Base-by-base conservation (phyloP, 148 eudicot species). In the Rhododendron henanense region DNA sequence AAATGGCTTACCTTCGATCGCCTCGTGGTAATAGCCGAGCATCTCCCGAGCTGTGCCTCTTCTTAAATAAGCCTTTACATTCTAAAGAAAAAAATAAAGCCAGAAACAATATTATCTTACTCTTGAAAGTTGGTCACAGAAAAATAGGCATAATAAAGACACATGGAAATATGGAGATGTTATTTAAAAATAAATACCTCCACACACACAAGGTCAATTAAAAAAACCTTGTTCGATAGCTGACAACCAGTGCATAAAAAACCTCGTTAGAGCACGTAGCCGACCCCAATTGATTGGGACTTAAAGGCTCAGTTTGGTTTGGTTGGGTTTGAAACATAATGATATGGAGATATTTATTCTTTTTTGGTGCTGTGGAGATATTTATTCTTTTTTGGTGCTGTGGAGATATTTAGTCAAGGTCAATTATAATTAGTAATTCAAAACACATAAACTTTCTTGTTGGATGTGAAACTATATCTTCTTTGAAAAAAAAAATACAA, bases 11-110 rank as follows among this genome's bases (percentile, higher is more conserved):
- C 99, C 99, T 90, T 95, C 99, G 85, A 91, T 92, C 37, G 99
- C 98, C 88, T 89, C 94, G 82, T 93, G 91, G 80, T 90, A 92
- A 89, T 89, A 93, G 39, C 98, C 98, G 57, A 97, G 95, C 95
- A 93, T 93, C 91, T 97, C 98, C 53, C 99, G 87, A 63, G 99
- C 98, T 83, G 99, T 97, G 79, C 98, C 99, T 91, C 99, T 91
- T 69, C 99, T 94, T 75, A 95, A 88, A 88, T 91, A 93, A 11
- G 98, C 93, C 90, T 97, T 97, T 63, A 97, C 95, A 93, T 94
- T 97, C 99, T 97, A 93, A 69, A 78, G 21, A 55, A 55, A 16
- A 75, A 44, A 15, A 67, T 33, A 41, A 87, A 9, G 79, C 73
- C 25, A 83, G 48, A 59, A 73, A 53, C 63, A 31, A 57, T 79